Base-by-base conservation (phyloP, 2,329 filamentous ascomycete genomes). In the Macrophomina phaseolina region DNA sequence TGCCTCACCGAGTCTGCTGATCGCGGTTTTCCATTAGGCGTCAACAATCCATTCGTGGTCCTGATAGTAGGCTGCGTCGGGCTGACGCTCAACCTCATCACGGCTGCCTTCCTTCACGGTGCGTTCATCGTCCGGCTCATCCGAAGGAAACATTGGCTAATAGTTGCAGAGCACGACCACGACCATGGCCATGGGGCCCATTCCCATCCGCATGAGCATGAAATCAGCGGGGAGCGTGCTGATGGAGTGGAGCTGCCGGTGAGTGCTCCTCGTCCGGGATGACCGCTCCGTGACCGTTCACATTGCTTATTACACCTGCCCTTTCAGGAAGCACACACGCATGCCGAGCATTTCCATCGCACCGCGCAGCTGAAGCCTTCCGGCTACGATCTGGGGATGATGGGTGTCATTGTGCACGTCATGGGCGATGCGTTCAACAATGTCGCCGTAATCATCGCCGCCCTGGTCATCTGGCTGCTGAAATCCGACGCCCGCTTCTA, bases 371-470 rank as follows among this genome's bases (percentile, higher is more conserved):
- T 71, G 5, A 74, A 71, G 32, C 71, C 73, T 18, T 71, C 73
- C 4, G 71, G 73, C 53, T 67, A 86, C 14, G 80, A 93, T 73
- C 81, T 93, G n/a, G 90, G 88, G 11, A 89, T 92, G 82, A 79
- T 91, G 68, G 90, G 89, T 1, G 90, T 91, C 1, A 73, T 93
- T 11, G 78, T 91, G 14, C 91, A 94, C 72, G 85, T 93, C 32
- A 72, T 91, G 2, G 89, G 90, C 38, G 91, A 94, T 72, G 89
- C 90, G 5, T 82, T 90, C 69, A 93, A 93, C 79, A 94, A 94
- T 71, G 76, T 93, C 11, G 90, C 90, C 9, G 90, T 94, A 67
- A 92, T 93, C 58, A 80, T 89, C 42, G 86, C 90, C 0, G 90
- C 89, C 0, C 72, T 89, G 2, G 82, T 92, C 38, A 90, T 93